phyloP scores from a whole-genome alignment of 1,284 basidiomycete species.

The Schizophyllum commune region DNA sequence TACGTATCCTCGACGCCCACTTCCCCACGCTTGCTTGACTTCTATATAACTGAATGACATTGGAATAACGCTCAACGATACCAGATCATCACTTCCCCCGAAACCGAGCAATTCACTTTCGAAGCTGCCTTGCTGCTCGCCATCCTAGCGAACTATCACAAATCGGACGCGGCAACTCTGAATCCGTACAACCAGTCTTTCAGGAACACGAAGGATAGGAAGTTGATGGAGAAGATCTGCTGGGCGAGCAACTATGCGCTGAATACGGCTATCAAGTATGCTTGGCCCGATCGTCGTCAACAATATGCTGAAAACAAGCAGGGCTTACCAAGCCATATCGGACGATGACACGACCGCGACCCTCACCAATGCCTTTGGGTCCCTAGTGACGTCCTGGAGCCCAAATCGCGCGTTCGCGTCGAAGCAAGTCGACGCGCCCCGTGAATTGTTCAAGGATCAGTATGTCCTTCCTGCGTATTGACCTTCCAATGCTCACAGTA shows the following conservation, averaged over 20 bases:
- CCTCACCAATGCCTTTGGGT: slow-evolving; percentile 39
- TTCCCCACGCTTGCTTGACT: no score
- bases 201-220: slow-evolving; percentile 35
- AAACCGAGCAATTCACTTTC: slow-evolving; percentile 47
- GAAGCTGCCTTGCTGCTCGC: slow-evolving; percentile 50
- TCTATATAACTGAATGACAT: background rate
- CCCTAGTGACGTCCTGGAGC: slow-evolving; percentile 41
- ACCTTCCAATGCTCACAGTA: slow-evolving; percentile 2
- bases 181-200: slow-evolving; percentile 56
- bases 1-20: slow-evolving; percentile 19
- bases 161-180: slow-evolving; percentile 36
- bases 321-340: slow-evolving; percentile 46
- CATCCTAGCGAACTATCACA: slow-evolving; percentile 59
- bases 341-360: slow-evolving; percentile 44
- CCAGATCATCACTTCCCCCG: slow-evolving; percentile 46
- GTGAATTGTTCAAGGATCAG: slow-evolving; percentile 52
- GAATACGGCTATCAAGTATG: slow-evolving; percentile 45
- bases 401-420: slow-evolving; percentile 39
- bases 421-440: slow-evolving; percentile 35
- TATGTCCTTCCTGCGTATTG: slow-evolving; percentile 20
- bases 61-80: no score
- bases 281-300: no score
- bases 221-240: slow-evolving; percentile 46
- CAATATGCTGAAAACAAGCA: slow-evolving; percentile 18
- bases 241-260: slow-evolving; percentile 49